Evolutionary conservation across 192 early-diverging fungal genomes (phyloP).

Genomic region (Entophlyctis luteolus): DNA sequence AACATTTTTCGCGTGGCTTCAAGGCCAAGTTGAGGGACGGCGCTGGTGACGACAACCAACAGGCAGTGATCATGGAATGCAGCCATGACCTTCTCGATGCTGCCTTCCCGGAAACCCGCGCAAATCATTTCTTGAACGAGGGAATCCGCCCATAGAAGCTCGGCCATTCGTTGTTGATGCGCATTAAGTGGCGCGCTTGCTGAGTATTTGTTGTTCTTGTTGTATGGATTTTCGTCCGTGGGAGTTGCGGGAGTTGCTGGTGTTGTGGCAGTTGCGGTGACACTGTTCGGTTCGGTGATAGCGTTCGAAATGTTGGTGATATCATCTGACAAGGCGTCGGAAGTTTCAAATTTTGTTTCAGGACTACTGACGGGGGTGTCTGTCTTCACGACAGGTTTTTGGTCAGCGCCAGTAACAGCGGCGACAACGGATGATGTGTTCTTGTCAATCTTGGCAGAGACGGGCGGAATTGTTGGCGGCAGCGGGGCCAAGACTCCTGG

Average conservation of each 20-base stretch:
- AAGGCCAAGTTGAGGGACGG: not conserved
- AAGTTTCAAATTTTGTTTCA: too few relatives aligned
- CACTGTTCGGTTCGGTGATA: too few relatives aligned
- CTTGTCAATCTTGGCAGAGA: too few relatives aligned
- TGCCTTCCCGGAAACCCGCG: not conserved
- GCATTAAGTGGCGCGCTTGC: not conserved
- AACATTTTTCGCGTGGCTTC: not conserved
- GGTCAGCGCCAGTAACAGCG: too few relatives aligned
- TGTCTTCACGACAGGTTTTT: too few relatives aligned
- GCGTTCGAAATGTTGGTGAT: too few relatives aligned
- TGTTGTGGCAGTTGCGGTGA: too few relatives aligned
- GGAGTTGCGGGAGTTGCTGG: not conserved
- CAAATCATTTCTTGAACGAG: not conserved
- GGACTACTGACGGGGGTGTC: too few relatives aligned
- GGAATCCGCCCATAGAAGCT: conserved; percentile 1
- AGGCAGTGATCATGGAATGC: conserved; percentile 4
- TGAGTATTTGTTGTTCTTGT: not conserved
- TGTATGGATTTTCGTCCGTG: not conserved
- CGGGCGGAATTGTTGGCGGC: too few relatives aligned
- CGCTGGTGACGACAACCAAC: not conserved
- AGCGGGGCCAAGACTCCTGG: too few relatives aligned
- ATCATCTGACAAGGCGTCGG: too few relatives aligned
- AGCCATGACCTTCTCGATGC: not conserved
- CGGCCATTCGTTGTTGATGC: not conserved
- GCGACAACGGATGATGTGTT: too few relatives aligned